Conservation (phyloP, 2,329 filamentous ascomycete genomes). For the Alternaria dauci region DNA sequence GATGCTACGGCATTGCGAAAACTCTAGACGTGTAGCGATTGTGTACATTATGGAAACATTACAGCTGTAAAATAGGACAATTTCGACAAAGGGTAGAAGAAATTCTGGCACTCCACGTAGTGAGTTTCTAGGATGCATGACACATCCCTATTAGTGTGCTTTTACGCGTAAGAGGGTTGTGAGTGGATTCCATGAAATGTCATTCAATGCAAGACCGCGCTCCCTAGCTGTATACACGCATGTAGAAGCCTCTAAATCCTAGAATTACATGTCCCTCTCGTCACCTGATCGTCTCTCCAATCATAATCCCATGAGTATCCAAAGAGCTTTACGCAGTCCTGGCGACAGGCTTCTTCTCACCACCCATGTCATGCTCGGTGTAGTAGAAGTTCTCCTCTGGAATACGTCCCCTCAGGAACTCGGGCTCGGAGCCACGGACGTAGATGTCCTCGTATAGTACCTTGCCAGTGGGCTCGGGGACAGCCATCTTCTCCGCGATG, state of each 20-base stretch:
- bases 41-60: not conserved
- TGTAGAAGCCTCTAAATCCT: conserved; percentile 30
- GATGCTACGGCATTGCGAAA: not conserved
- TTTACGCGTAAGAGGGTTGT: not conserved
- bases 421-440: conserved; percentile 84
- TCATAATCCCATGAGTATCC: not conserved
- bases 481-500: conserved; percentile 84
- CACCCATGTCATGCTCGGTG: conserved; percentile 53
- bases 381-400: conserved; percentile 93
- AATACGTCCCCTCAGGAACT: conserved; percentile 85
- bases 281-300: conserved; percentile 1
- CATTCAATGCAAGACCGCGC: conserved; percentile 15
- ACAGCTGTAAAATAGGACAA: conserved; percentile 13
- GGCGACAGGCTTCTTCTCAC: conserved; percentile 46
- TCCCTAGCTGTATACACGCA: conserved; percentile 22
- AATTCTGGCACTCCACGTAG: not conserved
- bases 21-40: conserved; percentile 1
- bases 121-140: not conserved
- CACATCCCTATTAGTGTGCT: not conserved
- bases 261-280: conserved; percentile 34
- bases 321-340: conserved; percentile 39
- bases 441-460: conserved; percentile 98
- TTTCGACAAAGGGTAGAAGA: not conserved
- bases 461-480: conserved; percentile 78
- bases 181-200: conserved; percentile 4